phyloP scores from a whole-genome alignment of 164 flowering plant genomes.

The Protea cynaroides region DNA sequence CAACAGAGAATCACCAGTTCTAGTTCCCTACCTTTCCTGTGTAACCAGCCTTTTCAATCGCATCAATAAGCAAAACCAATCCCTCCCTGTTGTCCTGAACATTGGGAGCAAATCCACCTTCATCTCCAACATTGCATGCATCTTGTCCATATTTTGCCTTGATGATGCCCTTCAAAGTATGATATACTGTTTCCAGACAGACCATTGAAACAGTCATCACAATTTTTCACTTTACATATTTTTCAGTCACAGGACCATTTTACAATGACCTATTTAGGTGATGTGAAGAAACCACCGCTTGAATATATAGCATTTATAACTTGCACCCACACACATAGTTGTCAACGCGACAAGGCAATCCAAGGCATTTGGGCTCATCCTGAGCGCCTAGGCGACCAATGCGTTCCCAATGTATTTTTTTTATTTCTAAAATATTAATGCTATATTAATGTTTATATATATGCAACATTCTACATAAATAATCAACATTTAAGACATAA shows the following conservation, averaged over 20 bases:
- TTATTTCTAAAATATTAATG: too few species aligned
- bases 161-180: conserved; percentile 79
- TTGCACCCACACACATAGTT: background rate
- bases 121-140: conserved; percentile 99
- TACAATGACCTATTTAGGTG: background rate
- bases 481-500: too few species aligned
- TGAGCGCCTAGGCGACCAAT: too few species aligned
- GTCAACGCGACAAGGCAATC: background rate
- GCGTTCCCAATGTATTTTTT: too few species aligned
- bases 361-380: too few species aligned
- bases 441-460: too few species aligned
- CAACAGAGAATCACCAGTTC: background rate
- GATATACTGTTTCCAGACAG: conserved; percentile 57
- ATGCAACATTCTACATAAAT: too few species aligned
- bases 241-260: background rate
- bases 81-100: conserved; percentile 98
- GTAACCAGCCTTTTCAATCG: conserved; percentile 96
- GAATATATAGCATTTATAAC: background rate
- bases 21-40: conserved; percentile 66
- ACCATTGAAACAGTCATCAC: conserved; percentile 4
- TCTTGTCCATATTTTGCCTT: conserved; percentile 93
- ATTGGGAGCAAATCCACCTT: conserved; percentile 97
- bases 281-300: background rate
- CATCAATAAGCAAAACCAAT: conserved; percentile 76
- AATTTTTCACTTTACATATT: background rate